Evolutionary conservation across 148 eudicot genomes (phyloP), one percentile per base, ranked within the genome.

Genomic region (Camellia sinensis): DNA sequence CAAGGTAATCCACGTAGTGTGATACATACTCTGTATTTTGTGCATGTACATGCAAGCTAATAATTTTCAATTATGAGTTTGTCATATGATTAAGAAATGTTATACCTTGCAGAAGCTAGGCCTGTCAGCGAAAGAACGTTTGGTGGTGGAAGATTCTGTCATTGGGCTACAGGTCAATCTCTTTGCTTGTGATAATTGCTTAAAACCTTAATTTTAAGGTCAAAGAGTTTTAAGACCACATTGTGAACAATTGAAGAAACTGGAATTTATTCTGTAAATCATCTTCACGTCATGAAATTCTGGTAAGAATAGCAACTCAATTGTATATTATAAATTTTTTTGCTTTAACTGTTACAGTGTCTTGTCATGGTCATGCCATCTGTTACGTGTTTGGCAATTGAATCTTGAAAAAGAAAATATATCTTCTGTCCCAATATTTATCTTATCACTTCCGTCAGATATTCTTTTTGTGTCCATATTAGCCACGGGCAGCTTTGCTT

Each of bases 121-220:
- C 12, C 84, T 96, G 64, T 87, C 92, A 3, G 90, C 46, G 80
- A 86, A 79, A 69, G 94, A 92, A 57, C 92, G 97, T 85, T 79
- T 96, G 84, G 99, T 96, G 83, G 90, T 96, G 76, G 99, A 96
- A 80, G 99, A 96, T 81, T 93, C 98, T 79, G 91, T 96, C 79
- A 96, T 96, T 74, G 99, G 99, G 54, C 91, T 96, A 80, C 93
- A 96, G 99, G 99, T 96, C 78, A 52, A 67, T 66, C 60, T 70
- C 78, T 1, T 70, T 41, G 45, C 21, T 48, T 22, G 41, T 48
- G 37, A 77, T 46, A 9, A 21, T 22, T 18, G 3, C 41, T 22
- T 22, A 44, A 87, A 66, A 62, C 54, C 8, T 68, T 81, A 22
- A 7, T 29, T 12, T 48, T 22, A 44, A 64, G 10, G 7, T 5